Percentiles rank a stretch among this genome's conserved stretches.
phyloP scores from a whole-genome alignment of 345 rosid species.

The Passiflora organensis region DNA sequence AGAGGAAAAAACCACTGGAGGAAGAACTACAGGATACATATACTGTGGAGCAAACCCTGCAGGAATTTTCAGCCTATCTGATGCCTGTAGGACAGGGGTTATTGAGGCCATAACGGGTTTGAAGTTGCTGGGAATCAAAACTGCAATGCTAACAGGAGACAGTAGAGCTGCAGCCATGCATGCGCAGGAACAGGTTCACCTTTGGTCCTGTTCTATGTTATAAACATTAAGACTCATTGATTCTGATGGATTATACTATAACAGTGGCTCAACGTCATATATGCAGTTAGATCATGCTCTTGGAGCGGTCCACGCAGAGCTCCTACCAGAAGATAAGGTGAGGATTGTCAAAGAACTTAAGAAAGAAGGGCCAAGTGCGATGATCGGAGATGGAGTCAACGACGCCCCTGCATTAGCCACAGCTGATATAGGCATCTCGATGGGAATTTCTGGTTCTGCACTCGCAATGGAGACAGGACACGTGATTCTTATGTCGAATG shows the following conservation, averaged over 20 bases:
- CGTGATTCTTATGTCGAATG: conserved; percentile 79
- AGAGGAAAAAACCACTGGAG: conserved; percentile 34
- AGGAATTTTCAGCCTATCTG: conserved; percentile 70
- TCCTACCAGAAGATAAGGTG: conserved; percentile 73
- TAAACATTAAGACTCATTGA: neutral
- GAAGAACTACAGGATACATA: conserved; percentile 60
- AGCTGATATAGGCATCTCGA: conserved; percentile 82
- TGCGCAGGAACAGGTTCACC: conserved; percentile 67
- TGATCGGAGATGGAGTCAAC: conserved; percentile 90
- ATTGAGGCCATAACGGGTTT: conserved; percentile 55
- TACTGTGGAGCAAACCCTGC: conserved; percentile 33
- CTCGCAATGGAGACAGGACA: conserved; percentile 83
- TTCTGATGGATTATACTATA: neutral
- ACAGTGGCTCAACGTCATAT: neutral
- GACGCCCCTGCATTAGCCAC: conserved; percentile 96
- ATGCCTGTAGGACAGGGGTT: conserved; percentile 70
- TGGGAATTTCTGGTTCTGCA: conserved; percentile 89
- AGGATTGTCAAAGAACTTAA: conserved; percentile 44
- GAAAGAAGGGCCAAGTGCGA: conserved; percentile 58
- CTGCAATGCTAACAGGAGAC: conserved; percentile 90
- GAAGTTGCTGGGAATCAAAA: conserved; percentile 45
- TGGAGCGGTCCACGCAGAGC: conserved; percentile 59
- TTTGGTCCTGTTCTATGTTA: neutral
- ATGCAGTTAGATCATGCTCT: conserved; percentile 58
- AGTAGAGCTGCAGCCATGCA: conserved; percentile 56